Base-by-base conservation (phyloP, 139 green algal genomes). In the Micractinium conductrix region DNA sequence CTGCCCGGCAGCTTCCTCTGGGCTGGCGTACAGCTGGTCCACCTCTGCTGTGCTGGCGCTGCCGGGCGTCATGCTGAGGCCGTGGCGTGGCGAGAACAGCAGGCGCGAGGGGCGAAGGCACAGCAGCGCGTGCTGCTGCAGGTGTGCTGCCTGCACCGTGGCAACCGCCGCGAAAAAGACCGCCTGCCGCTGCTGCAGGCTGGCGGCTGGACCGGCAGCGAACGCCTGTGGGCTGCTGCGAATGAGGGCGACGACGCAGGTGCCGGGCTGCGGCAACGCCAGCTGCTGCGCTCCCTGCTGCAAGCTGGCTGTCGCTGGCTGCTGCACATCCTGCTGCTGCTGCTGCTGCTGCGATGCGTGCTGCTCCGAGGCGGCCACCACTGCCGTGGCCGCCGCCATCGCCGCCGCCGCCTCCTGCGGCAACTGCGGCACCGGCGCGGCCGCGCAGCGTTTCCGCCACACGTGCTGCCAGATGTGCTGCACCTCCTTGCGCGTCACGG, bases 401-500 rank as follows among this genome's bases (percentile, higher is more conserved):
- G 74, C 74, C 9, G 53, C 83, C 22, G 83, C 83, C 33, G 74
- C 63, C 35, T 76, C 73, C 2, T 78, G 53, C 6, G 30, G 74
- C 40, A 70, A 43, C 65, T 87, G 84, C n/a, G 84, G 81, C 43
- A 85, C 81, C 5, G 78, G 70, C 19, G 76, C 85, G 26, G 80
- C 80, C 5, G 62, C 62, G 37, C 76, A 81, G 35, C 88, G 85
- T 38, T 93, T 88, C 48, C 92, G 91, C 90, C 94, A 95, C 30
- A 98, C 95, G 84, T 98, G 95, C 90, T 94, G 93, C 95, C 96
- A 98, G 35, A 90, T 87, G 71, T 87, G 83, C 84, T 95, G 91
- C 35, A 98, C 91, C 86, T 98, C 95, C 87, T 98, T 98, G 45
- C 90, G 92, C 0, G 94, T 98, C 3, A 98, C 91, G 0, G 96